phyloP scores from a whole-genome alignment of 768 basidiomycete species.

The Phaeolepiota aurea region DNA sequence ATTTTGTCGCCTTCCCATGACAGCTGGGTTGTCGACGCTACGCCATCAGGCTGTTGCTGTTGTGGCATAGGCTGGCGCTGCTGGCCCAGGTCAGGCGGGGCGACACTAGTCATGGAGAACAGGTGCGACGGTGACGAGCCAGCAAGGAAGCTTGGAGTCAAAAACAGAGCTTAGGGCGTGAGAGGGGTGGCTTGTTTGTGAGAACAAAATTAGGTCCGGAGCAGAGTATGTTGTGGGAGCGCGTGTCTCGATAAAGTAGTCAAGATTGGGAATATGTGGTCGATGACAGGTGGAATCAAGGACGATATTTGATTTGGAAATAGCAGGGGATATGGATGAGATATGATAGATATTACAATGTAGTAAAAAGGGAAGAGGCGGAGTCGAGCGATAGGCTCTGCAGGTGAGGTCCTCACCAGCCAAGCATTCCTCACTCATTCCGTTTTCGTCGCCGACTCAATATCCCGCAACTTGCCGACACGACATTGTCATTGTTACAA shows the following conservation, averaged over 20 bases:
- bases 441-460: slow-evolving; percentile 25
- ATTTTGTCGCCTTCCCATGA: slow-evolving; percentile 86
- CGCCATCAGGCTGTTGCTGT: slow-evolving; percentile 8
- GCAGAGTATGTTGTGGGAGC: slow-evolving; percentile 3
- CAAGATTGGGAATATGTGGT: slow-evolving; percentile 9
- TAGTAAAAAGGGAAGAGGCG: slow-evolving; percentile 8
- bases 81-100: slow-evolving; percentile 15
- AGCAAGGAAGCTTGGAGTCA: background rate
- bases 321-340: slow-evolving; percentile 4
- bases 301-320: slow-evolving; percentile 3
- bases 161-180: slow-evolving; percentile 1
- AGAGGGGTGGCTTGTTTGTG: slow-evolving; percentile 2
- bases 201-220: slow-evolving; percentile 4
- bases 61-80: slow-evolving; percentile 14
- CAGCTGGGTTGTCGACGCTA: slow-evolving; percentile 14
- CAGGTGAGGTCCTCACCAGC: slow-evolving; percentile 1
- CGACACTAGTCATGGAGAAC: slow-evolving; percentile 18
- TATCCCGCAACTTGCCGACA: slow-evolving; percentile 17
- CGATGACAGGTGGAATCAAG: slow-evolving; percentile 7
- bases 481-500: too few relatives aligned
- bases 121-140: background rate
- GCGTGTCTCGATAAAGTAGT: slow-evolving; percentile 8
- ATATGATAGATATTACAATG: slow-evolving; percentile 5
- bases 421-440: slow-evolving; percentile 16
- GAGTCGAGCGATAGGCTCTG: slow-evolving; percentile 4